A percentile compares a stretch with the other conserved stretches of the same genome.
Conservation (phyloP, 2,329 filamentous ascomycete species). For the Metarhizium rileyi region DNA sequence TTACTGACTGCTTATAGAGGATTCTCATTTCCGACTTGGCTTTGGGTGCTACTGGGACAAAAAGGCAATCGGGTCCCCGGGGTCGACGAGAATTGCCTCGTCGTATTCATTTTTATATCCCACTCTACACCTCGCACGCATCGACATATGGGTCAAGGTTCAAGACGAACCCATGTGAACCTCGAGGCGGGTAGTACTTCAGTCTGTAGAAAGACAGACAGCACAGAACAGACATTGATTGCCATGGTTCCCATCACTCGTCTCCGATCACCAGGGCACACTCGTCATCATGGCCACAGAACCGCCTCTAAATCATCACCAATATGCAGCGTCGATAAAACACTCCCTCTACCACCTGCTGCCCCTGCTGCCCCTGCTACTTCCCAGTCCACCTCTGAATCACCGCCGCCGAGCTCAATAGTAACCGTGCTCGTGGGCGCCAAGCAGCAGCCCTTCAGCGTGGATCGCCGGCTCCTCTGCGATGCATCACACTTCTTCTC, state of each 20-base stretch:
- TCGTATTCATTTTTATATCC: too few relatives aligned
- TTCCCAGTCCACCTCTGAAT: background rate
- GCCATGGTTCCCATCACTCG: conserved; percentile 4
- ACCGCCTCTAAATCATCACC: background rate
- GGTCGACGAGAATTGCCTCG: too few relatives aligned
- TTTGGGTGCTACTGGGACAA: background rate
- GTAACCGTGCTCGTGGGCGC: conserved; percentile 33
- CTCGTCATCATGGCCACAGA: background rate
- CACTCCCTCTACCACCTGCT: conserved; percentile 10
- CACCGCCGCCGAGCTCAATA: conserved; percentile 11
- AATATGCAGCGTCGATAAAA: conserved; percentile 4
- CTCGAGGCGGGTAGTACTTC: too few relatives aligned
- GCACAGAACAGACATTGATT: background rate
- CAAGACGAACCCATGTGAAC: too few relatives aligned
- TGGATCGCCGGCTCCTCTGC: conserved; percentile 36
- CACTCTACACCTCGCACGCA: too few relatives aligned
- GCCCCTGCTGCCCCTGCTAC: conserved; percentile 14
- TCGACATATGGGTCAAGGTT: too few relatives aligned
- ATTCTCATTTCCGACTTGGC: background rate
- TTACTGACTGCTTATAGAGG: background rate
- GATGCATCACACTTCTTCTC: conserved; percentile 38
- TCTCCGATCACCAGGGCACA: background rate
- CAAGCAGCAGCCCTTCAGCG: conserved; percentile 29
- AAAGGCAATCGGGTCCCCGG: background rate
- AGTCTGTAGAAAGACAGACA: too few relatives aligned